phyloP scores from a whole-genome alignment of 176 grass and related monocot species.

The Miscanthus lutarioriparius region DNA sequence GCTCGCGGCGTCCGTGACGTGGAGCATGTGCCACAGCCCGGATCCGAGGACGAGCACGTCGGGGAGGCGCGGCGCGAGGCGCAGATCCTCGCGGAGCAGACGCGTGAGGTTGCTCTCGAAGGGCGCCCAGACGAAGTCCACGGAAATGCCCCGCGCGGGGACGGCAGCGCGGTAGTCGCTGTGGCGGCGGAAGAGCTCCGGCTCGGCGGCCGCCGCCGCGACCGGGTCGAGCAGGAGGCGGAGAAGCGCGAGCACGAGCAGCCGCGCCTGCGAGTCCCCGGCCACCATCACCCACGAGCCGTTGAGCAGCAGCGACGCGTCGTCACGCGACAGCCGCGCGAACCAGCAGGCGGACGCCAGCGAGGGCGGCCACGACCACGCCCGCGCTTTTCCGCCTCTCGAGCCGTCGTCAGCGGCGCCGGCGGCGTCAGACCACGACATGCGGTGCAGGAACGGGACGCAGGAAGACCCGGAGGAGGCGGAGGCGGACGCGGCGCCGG shows the following conservation, averaged over 20 bases:
- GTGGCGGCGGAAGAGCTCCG: conserved; percentile 88
- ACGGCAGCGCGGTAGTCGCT: conserved; percentile 67
- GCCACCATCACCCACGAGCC: conserved; percentile 92
- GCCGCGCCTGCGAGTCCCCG: conserved; percentile 89
- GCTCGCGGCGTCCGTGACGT: conserved; percentile 47
- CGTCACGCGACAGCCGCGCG: conserved; percentile 58
- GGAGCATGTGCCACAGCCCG: conserved; percentile 97
- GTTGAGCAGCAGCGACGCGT: conserved; percentile 76
- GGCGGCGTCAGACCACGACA: conserved; percentile 51
- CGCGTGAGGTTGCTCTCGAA: conserved; percentile 81
- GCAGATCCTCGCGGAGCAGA: conserved; percentile 61
- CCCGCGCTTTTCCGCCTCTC: not conserved
- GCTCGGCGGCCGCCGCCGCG: conserved; percentile 57
- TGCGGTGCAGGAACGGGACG: conserved; percentile 61
- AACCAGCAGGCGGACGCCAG: conserved; percentile 62
- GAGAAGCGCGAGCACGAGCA: conserved; percentile 79
- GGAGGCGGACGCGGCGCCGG: not conserved
- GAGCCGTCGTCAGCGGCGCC: not conserved
- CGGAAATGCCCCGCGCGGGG: conserved; percentile 53
- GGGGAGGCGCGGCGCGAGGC: conserved; percentile 45
- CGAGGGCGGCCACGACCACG: conserved; percentile 71
- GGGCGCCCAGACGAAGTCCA: conserved; percentile 94
- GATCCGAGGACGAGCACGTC: conserved; percentile 88
- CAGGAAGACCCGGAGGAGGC: conserved; percentile 44
- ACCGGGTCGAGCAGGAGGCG: conserved; percentile 72